Percentiles rank a stretch among this genome's conserved stretches.
phyloP scores from a whole-genome alignment of 2,329 filamentous ascomycete species.

The Aspergillus flavus region DNA sequence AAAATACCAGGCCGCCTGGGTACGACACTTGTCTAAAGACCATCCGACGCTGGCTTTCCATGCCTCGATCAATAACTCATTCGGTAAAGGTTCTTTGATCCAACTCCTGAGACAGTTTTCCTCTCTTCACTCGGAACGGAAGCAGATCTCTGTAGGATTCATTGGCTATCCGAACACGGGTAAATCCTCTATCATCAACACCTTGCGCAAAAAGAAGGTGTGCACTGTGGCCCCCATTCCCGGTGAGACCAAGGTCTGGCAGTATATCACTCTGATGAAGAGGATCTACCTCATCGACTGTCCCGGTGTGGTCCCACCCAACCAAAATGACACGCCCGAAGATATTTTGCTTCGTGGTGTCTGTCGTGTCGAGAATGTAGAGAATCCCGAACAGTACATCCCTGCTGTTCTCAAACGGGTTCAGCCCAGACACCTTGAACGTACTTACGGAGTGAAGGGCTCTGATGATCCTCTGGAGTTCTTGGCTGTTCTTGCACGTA shows the following conservation, averaged over 20 bases:
- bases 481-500: constrained; percentile 81
- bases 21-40: constrained; percentile 82
- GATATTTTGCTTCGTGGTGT: constrained; percentile 90
- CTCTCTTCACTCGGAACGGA: constrained; percentile 81
- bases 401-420: constrained; percentile 77
- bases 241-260: constrained; percentile 97
- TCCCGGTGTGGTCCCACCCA: constrained; percentile 92
- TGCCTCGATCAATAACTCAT: constrained; percentile 91
- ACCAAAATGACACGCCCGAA: constrained; percentile 77
- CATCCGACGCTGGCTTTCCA: constrained; percentile 95
- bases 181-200: constrained; percentile 97
- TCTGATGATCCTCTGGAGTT: constrained; percentile 80
- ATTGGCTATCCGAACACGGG: constrained; percentile 92
- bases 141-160: constrained; percentile 91
- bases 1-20: constrained; percentile 79
- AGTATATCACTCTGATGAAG: constrained; percentile 95
- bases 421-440: constrained; percentile 83
- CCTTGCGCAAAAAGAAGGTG: constrained; percentile 89
- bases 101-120: constrained; percentile 91
- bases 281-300: constrained; percentile 95
- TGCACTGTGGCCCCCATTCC: constrained; percentile 93
- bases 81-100: constrained; percentile 93
- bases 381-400: constrained; percentile 96
- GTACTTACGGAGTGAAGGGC: constrained; percentile 85
- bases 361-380: constrained; percentile 91